phyloP scores from a whole-genome alignment of 2,329 filamentous ascomycete genomes.

The Dactylellina sp. region DNA sequence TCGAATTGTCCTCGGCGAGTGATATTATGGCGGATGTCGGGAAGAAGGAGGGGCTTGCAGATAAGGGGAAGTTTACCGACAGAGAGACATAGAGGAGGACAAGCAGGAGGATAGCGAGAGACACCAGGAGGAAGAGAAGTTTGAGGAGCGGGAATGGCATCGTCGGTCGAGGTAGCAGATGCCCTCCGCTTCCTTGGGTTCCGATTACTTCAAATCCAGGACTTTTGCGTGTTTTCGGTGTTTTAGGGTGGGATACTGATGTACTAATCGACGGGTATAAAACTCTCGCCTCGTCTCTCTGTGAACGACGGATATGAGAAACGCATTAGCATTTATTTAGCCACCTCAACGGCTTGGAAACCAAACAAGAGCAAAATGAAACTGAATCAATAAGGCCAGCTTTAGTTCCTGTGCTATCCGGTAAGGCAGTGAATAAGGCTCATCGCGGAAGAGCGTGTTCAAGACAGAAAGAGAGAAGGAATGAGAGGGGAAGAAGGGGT shows the following conservation, averaged over 20 bases:
- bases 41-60: slow-evolving; percentile 80
- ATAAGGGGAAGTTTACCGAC: slow-evolving; percentile 51
- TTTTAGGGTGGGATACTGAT: neutral
- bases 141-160: slow-evolving; percentile 56
- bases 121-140: slow-evolving; percentile 53
- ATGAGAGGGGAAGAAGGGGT: slow-evolving; percentile 1
- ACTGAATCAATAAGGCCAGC: slow-evolving; percentile 28
- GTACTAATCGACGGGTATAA: slow-evolving; percentile 13
- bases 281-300: slow-evolving; percentile 21
- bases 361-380: slow-evolving; percentile 4
- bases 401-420: slow-evolving; percentile 17
- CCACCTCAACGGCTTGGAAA: neutral
- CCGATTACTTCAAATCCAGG: slow-evolving; percentile 21
- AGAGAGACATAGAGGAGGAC: slow-evolving; percentile 52
- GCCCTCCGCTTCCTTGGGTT: slow-evolving; percentile 32
- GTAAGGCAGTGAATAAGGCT: slow-evolving; percentile 35
- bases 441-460: slow-evolving; percentile 27
- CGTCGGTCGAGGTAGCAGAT: slow-evolving; percentile 28
- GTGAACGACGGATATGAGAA: slow-evolving; percentile 22
- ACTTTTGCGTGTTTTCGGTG: neutral
- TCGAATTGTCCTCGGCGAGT: slow-evolving; percentile 96
- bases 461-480: slow-evolving; percentile 42
- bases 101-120: slow-evolving; percentile 50
- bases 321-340: slow-evolving; percentile 39
- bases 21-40: slow-evolving; percentile 95